Evolutionary conservation across 2,329 filamentous ascomycete species (phyloP), one percentile per base, ranked within the genome.

Genomic region (Blastomyces parvus): DNA sequence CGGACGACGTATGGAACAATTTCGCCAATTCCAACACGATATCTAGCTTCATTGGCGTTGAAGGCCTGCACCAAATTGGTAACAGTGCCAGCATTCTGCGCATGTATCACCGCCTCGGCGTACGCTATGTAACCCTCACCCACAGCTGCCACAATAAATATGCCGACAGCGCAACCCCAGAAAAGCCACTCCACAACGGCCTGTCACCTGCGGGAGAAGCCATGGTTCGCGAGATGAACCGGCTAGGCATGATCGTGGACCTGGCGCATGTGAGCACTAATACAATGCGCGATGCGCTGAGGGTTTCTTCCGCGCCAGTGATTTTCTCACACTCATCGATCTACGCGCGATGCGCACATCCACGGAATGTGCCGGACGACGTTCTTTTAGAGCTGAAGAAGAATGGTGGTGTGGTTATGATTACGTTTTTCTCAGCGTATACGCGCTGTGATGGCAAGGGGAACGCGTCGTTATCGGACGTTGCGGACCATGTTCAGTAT

Each of bases 71-170:
- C 72, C 93, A 96, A 70, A 95, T 97, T 69, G 92, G 91, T 64
- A 96, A 97, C 77, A 89, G 75, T 5, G 68, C 78, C 19, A 72
- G 86, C 0, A 80, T 87, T 30, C 80, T 97, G 11, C 86, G 93
- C 7, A 81, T 85, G 30, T 96, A 88, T 74, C 81, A 94, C 74
- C 79, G 83, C 2, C 81, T 96, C 2, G 93, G 93, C 1, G 91
- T 92, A 5, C 86, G 91, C 59, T 97, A 97, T 71, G 87, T 88
- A 22, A 97, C 92, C 0, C 79, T 97, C 19, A 96, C 90, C 1
- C 93, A 96, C 80, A 96, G 96, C 74, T 97, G 92, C 77, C 90
- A 95, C 75, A 97, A 96, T 76, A 83, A 81, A 59, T 97, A 89
- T 74, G 91, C 91, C 59, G 93, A 97, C 73, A 89, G 91, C 3